A percentile compares a stretch with the other conserved stretches of the same genome.
These are phyloP conservation scores for Lactarius pseudohatsudake DNA, from an alignment of 768 basidiomycete genomes.

Conservation along the genomic window DNA sequence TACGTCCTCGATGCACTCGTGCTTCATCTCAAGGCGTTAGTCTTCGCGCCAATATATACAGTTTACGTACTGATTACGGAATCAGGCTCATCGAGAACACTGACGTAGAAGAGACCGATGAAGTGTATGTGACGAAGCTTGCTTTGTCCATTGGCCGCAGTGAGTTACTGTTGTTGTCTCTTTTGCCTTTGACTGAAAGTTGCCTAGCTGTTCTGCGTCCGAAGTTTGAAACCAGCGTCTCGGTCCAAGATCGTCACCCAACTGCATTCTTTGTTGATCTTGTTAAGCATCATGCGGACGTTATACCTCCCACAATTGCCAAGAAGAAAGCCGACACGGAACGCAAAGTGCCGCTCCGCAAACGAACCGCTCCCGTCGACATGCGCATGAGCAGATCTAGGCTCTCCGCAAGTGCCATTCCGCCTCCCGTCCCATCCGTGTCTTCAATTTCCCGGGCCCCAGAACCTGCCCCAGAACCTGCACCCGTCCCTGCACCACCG, in stretches of 20 bases:
- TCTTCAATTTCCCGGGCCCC: constrained; percentile 25
- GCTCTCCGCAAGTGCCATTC: constrained; percentile 60
- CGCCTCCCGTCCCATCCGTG: constrained; percentile 24
- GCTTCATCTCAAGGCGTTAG: constrained; percentile 67
- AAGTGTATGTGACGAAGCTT: constrained; percentile 84
- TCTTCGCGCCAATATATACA: not conserved
- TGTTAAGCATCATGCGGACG: constrained; percentile 65
- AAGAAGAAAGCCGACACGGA: constrained; percentile 88
- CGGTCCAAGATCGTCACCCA: constrained; percentile 90
- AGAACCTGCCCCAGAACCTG: constrained; percentile 32
- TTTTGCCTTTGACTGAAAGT: not conserved
- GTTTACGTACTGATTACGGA: constrained; percentile 12
- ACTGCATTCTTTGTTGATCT: constrained; percentile 83
- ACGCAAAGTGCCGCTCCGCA: constrained; percentile 77
- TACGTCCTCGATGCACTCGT: constrained; percentile 77
- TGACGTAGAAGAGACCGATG: constrained; percentile 64
- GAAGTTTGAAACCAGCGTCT: constrained; percentile 75
- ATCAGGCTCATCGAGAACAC: constrained; percentile 69
- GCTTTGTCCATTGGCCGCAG: constrained; percentile 85
- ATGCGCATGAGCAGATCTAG: constrained; percentile 81
- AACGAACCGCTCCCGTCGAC: constrained; percentile 85
- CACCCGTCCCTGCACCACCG: constrained; percentile 31
- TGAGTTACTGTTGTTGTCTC: constrained; percentile 41
- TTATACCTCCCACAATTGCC: constrained; percentile 79
- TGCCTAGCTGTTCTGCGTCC: constrained; percentile 75